Evolutionary conservation across 306 rosid genomes (phyloP).

Genomic region (Geum urbanum): DNA sequence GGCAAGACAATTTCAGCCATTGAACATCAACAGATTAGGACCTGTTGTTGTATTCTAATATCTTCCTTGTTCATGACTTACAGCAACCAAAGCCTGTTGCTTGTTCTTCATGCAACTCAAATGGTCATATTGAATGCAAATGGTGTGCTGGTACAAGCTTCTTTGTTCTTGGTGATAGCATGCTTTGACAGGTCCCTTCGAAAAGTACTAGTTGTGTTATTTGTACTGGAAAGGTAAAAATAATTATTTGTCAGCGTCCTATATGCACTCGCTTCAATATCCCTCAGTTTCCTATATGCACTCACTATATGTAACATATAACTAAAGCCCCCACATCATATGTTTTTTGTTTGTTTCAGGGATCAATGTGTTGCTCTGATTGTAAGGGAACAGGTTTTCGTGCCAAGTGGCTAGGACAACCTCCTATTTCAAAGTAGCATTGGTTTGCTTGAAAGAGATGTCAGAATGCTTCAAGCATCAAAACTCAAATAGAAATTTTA

Average conservation of each 20-base stretch:
- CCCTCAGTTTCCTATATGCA: not conserved
- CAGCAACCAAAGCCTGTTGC: constrained; percentile 91
- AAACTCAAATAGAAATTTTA: constrained; percentile 7
- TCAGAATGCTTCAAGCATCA: constrained; percentile 13
- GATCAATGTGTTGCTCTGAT: constrained; percentile 46
- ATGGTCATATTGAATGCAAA: constrained; percentile 76
- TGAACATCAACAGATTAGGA: not conserved
- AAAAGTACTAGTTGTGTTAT: constrained; percentile 73
- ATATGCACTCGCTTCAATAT: no score
- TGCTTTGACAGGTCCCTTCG: constrained; percentile 99
- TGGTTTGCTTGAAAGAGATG: not conserved
- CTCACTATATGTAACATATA: not conserved
- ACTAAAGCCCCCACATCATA: not conserved
- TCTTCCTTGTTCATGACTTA: constrained; percentile 18
- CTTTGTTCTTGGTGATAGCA: constrained; percentile 80
- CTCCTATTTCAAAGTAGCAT: constrained; percentile 54
- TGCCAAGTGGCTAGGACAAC: constrained; percentile 83
- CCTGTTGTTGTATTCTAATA: constrained; percentile 20
- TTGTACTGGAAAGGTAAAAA: constrained; percentile 72
- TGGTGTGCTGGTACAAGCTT: constrained; percentile 96
- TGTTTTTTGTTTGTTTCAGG: constrained; percentile 35
- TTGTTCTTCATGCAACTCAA: constrained; percentile 80
- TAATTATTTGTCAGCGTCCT: not conserved
- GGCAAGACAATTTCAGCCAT: not conserved
- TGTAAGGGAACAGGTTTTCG: constrained; percentile 61